Evolutionary conservation across 164 flowering plant species (phyloP).

Genomic region (Annona squamosa): DNA sequence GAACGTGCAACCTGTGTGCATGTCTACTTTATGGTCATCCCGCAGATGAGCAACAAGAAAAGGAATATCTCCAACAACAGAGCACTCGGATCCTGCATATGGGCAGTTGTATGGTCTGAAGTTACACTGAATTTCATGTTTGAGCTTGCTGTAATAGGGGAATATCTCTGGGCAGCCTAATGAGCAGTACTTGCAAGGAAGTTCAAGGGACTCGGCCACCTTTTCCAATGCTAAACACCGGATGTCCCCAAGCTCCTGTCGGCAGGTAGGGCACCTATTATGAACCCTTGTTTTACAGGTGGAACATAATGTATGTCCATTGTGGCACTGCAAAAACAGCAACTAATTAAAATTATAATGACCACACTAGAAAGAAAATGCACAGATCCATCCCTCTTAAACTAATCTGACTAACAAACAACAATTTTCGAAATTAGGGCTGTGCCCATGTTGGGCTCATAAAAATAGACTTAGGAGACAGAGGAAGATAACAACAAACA

Average conservation of each 20-base stretch:
- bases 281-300: constrained; percentile 54
- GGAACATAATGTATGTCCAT: constrained; percentile 57
- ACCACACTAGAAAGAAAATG: neutral
- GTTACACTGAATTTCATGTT: constrained; percentile 43
- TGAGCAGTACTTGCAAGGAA: constrained; percentile 42
- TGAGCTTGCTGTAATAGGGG: constrained; percentile 53
- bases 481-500: neutral
- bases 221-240: constrained; percentile 66
- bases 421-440: neutral
- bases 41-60: constrained; percentile 75
- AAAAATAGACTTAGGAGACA: neutral
- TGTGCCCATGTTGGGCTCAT: neutral
- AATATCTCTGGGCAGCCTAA: constrained; percentile 46
- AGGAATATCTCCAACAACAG: constrained; percentile 79
- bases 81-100: constrained; percentile 75
- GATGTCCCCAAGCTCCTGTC: constrained; percentile 62
- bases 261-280: constrained; percentile 52
- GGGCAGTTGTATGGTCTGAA: constrained; percentile 60
- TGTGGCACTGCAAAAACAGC: constrained; percentile 54
- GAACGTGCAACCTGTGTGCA: constrained; percentile 89
- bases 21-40: constrained; percentile 94
- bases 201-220: constrained; percentile 50
- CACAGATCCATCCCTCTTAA: neutral
- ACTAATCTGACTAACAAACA: neutral
- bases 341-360: neutral